These are phyloP conservation scores for Magnolia officinalis DNA, from an alignment of 164 flowering plant genomes.

Conservation along the genomic window DNA sequence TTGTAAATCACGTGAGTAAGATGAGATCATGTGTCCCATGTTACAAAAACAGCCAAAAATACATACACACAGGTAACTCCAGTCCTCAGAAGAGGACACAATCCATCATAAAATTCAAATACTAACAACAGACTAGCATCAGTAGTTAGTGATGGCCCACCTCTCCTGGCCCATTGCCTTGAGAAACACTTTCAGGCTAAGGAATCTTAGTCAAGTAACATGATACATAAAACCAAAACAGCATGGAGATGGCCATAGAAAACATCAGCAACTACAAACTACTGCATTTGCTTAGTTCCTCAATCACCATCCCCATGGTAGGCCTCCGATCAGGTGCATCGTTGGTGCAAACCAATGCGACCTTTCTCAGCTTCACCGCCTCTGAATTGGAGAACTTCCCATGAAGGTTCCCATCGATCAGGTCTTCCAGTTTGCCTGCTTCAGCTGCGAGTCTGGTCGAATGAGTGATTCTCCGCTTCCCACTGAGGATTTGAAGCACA, in stretches of 20 bases:
- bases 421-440: slow-evolving; percentile 45
- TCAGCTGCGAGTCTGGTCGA: slow-evolving; percentile 47
- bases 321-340: slow-evolving; percentile 69
- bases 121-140: not conserved
- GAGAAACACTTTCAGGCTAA: not conserved
- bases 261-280: not conserved
- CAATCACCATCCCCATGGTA: slow-evolving; percentile 49
- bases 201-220: not conserved
- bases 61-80: not conserved
- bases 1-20: not conserved
- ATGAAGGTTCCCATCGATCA: slow-evolving; percentile 61
- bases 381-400: slow-evolving; percentile 64
- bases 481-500: slow-evolving; percentile 67
- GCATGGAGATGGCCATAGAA: not conserved
- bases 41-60: not conserved
- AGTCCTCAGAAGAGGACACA: slow-evolving; percentile 4
- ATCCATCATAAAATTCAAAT: not conserved
- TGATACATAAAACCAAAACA: not conserved
- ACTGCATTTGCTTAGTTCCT: slow-evolving; percentile 37
- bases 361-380: slow-evolving; percentile 50
- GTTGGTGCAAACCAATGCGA: slow-evolving; percentile 68
- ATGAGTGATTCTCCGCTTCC: slow-evolving; percentile 47
- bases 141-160: slow-evolving; percentile 1
- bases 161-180: not conserved
- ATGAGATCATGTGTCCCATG: not conserved